Percentiles rank a stretch among this genome's conserved stretches.
phyloP scores from a whole-genome alignment of 2,329 filamentous ascomycete species.

The Aureobasidium namibiae region DNA sequence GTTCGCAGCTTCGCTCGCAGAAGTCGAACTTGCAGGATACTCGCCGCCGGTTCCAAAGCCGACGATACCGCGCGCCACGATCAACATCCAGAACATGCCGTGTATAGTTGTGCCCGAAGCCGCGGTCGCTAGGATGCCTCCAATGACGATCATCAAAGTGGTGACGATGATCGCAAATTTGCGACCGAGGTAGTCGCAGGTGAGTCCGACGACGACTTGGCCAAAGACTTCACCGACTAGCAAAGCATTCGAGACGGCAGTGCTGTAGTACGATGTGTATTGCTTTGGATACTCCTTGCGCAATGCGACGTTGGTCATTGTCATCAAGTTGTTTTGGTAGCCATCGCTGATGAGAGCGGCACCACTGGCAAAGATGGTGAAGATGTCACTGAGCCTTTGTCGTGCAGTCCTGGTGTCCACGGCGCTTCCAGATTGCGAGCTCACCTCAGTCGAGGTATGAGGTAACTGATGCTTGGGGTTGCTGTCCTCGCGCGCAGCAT shows the following conservation, averaged over 20 bases:
- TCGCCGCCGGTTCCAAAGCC: conserved; percentile 42
- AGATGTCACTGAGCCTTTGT: conserved; percentile 16
- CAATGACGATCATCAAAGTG: conserved; percentile 39
- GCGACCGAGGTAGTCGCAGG: conserved; percentile 39
- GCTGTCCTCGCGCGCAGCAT: not conserved
- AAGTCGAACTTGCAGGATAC: conserved; percentile 41
- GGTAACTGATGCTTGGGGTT: not conserved
- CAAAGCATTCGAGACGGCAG: conserved; percentile 20
- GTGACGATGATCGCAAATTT: conserved; percentile 39
- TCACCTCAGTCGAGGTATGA: not conserved
- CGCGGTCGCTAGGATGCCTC: conserved; percentile 37
- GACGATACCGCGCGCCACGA: conserved; percentile 40
- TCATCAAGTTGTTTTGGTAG: conserved; percentile 30
- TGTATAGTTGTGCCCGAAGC: conserved; percentile 37
- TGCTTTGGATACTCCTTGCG: conserved; percentile 19
- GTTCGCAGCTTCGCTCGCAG: conserved; percentile 42
- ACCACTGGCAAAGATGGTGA: conserved; percentile 21
- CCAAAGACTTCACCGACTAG: conserved; percentile 37
- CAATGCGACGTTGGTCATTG: conserved; percentile 28
- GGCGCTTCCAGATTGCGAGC: not conserved
- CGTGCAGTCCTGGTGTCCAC: conserved; percentile 14
- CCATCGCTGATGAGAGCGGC: conserved; percentile 28
- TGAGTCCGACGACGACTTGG: conserved; percentile 33
- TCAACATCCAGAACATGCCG: conserved; percentile 49
- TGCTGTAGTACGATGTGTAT: conserved; percentile 16